Base-by-base conservation (phyloP, 1,284 basidiomycete species). In the Malassezia globosa region DNA sequence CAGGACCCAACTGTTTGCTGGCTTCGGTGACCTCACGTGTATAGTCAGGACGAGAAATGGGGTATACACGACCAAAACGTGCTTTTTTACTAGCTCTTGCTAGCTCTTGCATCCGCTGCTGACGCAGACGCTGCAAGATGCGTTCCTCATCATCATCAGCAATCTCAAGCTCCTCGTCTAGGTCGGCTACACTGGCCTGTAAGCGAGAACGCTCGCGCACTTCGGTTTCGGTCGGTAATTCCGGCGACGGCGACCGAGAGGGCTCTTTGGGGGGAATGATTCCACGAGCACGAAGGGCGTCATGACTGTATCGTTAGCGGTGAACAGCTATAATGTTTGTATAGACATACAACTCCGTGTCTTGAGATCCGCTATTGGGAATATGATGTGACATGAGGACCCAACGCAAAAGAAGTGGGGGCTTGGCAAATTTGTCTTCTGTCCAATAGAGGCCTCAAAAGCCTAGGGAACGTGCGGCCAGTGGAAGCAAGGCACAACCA, bases 11-110 rank as follows among this genome's bases (percentile, higher is more conserved):
- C 3, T 80, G 71, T 57, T 79, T 80, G 72, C 88, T 94, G 1
- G 86, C 87, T 51, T 96, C 89, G 0, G 90, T 96, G 14, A 97
- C 86, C 66, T 96, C 87, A 42, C 84, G 77, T 26, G 85, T 92
- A 73, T 96, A 97, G 71, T 95, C 90, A 16, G 89, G 87, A 56
- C 92, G 77, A 24, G 81, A 81, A 55, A 97, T 92, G 2, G 88
- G 88, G 72, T 72, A 85, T 41, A 96, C 80, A 37, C 81, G 75
- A 18, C 92, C 89, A 68, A 89, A 95, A 46, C 82, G 79, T 7
- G 81, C 82, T 52, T 76, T 79, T 61, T 78, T 79, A 51, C 79
- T 75, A 49, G 80, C 78, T 24, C 74, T 75, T 46, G 77, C 77
- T 63, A 89, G 79, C 55, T 85, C 80, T 4, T 76, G 77, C 37